Evolutionary conservation across 2,329 filamentous ascomycete genomes (phyloP).

Genomic region (Cylindrodendrum hubeiense): DNA sequence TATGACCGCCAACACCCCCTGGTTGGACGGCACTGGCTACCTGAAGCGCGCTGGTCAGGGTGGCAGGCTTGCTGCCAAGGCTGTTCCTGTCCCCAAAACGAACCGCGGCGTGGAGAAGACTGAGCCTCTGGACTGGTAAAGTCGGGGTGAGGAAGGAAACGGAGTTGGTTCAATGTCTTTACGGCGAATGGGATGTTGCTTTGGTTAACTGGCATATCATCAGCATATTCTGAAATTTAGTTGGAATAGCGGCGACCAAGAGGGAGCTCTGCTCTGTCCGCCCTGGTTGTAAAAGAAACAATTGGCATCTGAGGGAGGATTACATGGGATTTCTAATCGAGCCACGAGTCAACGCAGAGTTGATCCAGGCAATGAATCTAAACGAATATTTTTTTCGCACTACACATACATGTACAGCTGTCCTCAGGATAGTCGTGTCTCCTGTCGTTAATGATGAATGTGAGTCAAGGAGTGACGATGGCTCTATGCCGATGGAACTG

Average conservation of each 20-base stretch:
- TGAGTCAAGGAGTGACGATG: not conserved
- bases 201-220: conserved; percentile 35
- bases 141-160: not conserved
- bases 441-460: not conserved
- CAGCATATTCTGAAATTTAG: conserved; percentile 33
- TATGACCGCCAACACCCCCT: conserved; percentile 83
- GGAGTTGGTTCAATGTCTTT: conserved; percentile 32
- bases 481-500: conserved; percentile 4
- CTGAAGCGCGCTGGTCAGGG: conserved; percentile 70
- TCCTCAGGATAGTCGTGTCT: not conserved
- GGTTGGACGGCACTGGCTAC: conserved; percentile 90
- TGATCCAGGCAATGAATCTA: conserved; percentile 23
- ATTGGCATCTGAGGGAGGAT: conserved; percentile 24
- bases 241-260: conserved; percentile 28
- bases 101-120: conserved; percentile 87
- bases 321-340: conserved; percentile 27
- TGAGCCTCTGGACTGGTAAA: conserved; percentile 91
- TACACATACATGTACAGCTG: conserved; percentile 4
- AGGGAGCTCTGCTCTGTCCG: conserved; percentile 25
- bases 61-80: conserved; percentile 68
- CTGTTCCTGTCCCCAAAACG: conserved; percentile 83
- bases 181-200: conserved; percentile 40
- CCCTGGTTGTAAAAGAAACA: conserved; percentile 29
- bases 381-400: conserved; percentile 20
- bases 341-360: conserved; percentile 28